Conservation (phyloP, 2,329 filamentous ascomycete genomes). For the Pseudocercospora fuligena region DNA sequence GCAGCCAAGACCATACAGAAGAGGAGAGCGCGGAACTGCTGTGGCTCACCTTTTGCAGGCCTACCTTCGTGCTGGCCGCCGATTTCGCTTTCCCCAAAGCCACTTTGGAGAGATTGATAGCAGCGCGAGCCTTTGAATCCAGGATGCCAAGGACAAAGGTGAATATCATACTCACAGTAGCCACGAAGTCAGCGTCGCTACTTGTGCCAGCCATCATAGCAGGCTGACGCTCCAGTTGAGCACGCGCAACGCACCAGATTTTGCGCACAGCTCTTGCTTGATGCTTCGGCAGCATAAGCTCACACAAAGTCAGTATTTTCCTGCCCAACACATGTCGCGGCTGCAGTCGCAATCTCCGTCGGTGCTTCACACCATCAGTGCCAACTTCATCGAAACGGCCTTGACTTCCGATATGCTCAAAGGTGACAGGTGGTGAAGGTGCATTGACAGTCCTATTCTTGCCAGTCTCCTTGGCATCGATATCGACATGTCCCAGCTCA, state of each 20-base stretch:
- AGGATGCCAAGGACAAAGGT: conserved; percentile 41
- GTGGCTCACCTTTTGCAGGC: conserved; percentile 1
- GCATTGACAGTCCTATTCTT: conserved; percentile 34
- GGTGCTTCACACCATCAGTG: conserved; percentile 35
- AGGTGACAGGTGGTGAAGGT: conserved; percentile 15
- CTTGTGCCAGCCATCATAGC: conserved; percentile 25
- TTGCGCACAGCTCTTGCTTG: conserved; percentile 31
- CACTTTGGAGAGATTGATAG: conserved; percentile 33
- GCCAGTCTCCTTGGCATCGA: conserved; percentile 32
- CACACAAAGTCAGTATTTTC: conserved; percentile 35
- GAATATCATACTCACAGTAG: conserved; percentile 48
- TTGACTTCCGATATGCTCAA: conserved; percentile 29
- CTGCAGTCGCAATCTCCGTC: conserved; percentile 35
- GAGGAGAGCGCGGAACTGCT: not conserved
- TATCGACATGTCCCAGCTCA: not conserved
- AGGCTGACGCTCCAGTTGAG: conserved; percentile 26
- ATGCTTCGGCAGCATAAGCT: conserved; percentile 34
- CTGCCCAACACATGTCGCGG: conserved; percentile 32
- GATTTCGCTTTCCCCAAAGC: conserved; percentile 27
- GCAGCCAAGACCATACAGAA: conserved; percentile 34
- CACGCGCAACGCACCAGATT: conserved; percentile 39
- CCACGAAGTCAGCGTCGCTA: conserved; percentile 40
- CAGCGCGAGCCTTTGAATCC: conserved; percentile 36
- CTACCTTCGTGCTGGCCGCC: not conserved
- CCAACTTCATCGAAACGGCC: conserved; percentile 35